Evolutionary conservation across 371 early-diverging fungal species (phyloP).

Genomic region (Phascolomyces articulosus): DNA sequence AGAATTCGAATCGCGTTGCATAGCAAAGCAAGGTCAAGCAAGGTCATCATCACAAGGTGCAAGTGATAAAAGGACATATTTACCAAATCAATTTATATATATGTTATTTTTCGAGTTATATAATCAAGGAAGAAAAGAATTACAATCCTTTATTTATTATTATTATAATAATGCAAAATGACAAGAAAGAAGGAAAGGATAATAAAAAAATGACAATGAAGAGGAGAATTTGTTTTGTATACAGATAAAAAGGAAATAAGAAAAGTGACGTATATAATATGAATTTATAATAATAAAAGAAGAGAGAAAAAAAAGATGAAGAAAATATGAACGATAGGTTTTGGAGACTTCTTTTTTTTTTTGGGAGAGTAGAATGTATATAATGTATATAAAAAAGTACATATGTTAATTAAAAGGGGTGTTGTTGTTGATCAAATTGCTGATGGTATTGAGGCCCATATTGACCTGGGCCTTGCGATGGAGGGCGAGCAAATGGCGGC

Average conservation of each 20-base stretch:
- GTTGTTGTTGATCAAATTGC: constrained; percentile 9
- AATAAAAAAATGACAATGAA: neutral
- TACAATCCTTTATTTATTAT: too few species aligned
- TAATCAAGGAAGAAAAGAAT: neutral
- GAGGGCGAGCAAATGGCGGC: constrained; percentile 10
- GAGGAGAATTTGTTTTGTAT: neutral
- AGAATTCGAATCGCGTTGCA: too few species aligned
- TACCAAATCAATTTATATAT: too few species aligned
- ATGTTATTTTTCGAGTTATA: too few species aligned
- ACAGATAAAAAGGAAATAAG: neutral
- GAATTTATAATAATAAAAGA: too few species aligned
- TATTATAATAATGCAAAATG: too few species aligned
- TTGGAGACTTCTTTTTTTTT: neutral
- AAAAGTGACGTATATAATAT: too few species aligned
- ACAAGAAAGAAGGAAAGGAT: neutral
- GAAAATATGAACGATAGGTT: too few species aligned
- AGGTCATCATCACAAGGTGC: too few species aligned
- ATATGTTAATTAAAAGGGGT: neutral
- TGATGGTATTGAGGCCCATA: constrained; percentile 36
- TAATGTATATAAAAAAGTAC: neutral
- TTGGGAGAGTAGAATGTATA: neutral
- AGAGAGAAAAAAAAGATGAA: too few species aligned
- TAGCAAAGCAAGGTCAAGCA: too few species aligned
- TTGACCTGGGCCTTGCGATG: constrained; percentile 15
- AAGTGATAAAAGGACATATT: too few species aligned